These are phyloP conservation scores for Astraeus odoratus DNA, from an alignment of 768 basidiomycete genomes.

Conservation along the genomic window DNA sequence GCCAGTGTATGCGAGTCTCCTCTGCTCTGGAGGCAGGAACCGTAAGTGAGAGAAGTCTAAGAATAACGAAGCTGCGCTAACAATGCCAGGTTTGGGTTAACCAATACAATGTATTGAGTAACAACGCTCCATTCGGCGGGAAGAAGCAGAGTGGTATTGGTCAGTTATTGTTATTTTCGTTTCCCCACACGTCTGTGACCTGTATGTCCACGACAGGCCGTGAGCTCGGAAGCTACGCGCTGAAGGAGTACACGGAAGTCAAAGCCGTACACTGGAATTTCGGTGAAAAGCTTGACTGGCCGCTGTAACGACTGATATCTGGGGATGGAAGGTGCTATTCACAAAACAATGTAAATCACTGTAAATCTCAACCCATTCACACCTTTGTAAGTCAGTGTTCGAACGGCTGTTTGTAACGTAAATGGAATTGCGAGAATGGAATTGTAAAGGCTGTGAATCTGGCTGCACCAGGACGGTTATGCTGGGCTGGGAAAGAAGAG, in stretches of 20 bases:
- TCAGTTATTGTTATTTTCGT: constrained; percentile 30
- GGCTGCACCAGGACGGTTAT: too few relatives aligned
- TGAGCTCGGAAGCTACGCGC: constrained; percentile 79
- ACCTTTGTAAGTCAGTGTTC: neutral
- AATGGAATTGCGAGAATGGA: neutral
- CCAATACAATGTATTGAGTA: constrained; percentile 75
- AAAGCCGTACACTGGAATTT: constrained; percentile 88
- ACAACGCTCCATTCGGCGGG: constrained; percentile 93
- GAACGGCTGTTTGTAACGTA: neutral
- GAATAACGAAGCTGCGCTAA: constrained; percentile 2
- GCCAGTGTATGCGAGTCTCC: constrained; percentile 86
- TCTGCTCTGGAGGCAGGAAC: constrained; percentile 85
- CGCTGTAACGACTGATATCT: constrained; percentile 54
- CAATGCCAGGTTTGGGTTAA: constrained; percentile 78
- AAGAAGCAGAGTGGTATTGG: constrained; percentile 90
- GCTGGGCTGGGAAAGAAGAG: too few relatives aligned
- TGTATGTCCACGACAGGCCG: constrained; percentile 47
- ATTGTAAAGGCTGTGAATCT: too few relatives aligned
- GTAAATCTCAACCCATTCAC: too few relatives aligned
- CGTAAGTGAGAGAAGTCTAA: constrained; percentile 33
- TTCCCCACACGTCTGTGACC: constrained; percentile 3
- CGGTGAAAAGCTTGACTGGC: constrained; percentile 75
- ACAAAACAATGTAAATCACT: too few relatives aligned
- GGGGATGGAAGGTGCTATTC: too few relatives aligned
- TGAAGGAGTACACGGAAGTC: constrained; percentile 78